These are phyloP conservation scores for Nannochloropsis salina DNA, from an alignment of 108 stramenopile species.

Conservation along the genomic window DNA sequence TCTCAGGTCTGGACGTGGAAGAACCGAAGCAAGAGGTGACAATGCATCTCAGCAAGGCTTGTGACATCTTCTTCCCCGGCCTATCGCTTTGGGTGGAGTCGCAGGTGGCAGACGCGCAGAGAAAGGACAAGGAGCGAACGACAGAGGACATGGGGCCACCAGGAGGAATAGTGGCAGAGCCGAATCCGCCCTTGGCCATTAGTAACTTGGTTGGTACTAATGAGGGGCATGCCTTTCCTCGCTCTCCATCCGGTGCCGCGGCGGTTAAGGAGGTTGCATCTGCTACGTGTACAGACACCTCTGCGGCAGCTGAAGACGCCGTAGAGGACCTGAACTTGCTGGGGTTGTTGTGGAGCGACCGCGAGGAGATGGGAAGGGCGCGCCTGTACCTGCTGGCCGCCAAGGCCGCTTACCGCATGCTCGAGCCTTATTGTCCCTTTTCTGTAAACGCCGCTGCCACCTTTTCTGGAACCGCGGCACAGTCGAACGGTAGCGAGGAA, in stretches of 20 bases:
- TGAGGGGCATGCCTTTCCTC: neutral
- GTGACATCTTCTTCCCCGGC: neutral
- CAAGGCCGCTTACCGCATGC: neutral
- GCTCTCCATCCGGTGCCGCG: neutral
- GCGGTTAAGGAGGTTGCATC: neutral
- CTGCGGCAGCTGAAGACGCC: neutral
- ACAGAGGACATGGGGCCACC: neutral
- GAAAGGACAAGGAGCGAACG: neutral
- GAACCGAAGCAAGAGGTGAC: neutral
- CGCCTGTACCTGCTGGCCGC: slow-evolving; percentile 9
- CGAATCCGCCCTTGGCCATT: neutral
- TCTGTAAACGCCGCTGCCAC: neutral
- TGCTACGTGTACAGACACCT: no score
- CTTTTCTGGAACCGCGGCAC: neutral
- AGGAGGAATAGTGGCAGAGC: neutral
- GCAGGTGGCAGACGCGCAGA: neutral
- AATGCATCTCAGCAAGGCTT: slow-evolving; percentile 12
- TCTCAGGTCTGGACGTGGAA: neutral
- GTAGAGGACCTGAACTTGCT: neutral
- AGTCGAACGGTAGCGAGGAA: neutral
- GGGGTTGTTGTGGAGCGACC: neutral
- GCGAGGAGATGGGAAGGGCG: neutral
- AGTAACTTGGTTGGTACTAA: no score
- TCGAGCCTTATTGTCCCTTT: neutral
- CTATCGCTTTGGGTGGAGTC: neutral